phyloP scores from a whole-genome alignment of 768 basidiomycete genomes.

The Leucocoprinus birnbaumii region DNA sequence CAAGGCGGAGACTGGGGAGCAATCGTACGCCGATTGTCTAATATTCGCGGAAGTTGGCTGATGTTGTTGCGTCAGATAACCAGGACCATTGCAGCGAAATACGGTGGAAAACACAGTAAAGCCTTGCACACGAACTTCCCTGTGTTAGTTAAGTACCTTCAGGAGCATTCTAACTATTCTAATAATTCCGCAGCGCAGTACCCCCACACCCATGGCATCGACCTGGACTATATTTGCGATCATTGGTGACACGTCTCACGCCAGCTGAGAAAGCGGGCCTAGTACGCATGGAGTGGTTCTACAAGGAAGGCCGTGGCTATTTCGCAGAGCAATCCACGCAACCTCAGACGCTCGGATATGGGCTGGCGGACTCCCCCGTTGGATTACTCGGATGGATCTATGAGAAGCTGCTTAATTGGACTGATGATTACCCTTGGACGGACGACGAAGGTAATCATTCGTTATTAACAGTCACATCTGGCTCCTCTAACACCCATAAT shows the following conservation, averaged over 20 bases:
- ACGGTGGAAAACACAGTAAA: slow-evolving; percentile 38
- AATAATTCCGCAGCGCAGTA: slow-evolving; percentile 8
- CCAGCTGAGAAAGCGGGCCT: slow-evolving; percentile 31
- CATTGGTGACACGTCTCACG: slow-evolving; percentile 25
- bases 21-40: background rate
- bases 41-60: no score
- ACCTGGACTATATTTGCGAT: slow-evolving; percentile 22
- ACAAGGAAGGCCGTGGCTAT: slow-evolving; percentile 33
- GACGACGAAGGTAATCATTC: slow-evolving; percentile 46
- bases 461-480: background rate
- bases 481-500: background rate
- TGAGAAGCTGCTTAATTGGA: slow-evolving; percentile 44
- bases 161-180: background rate
- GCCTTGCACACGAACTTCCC: slow-evolving; percentile 52
- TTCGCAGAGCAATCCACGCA: slow-evolving; percentile 37
- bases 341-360: slow-evolving; percentile 54
- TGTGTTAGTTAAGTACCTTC: slow-evolving; percentile 32
- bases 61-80: no score
- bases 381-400: slow-evolving; percentile 54
- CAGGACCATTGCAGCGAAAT: slow-evolving; percentile 22
- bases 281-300: slow-evolving; percentile 25
- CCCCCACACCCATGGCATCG: slow-evolving; percentile 20
- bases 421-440: slow-evolving; percentile 50
- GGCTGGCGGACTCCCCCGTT: slow-evolving; percentile 53
- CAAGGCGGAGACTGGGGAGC: slow-evolving; percentile 26